Conservation (phyloP, 2,329 filamentous ascomycete species). For the Catunica adiposa region DNA sequence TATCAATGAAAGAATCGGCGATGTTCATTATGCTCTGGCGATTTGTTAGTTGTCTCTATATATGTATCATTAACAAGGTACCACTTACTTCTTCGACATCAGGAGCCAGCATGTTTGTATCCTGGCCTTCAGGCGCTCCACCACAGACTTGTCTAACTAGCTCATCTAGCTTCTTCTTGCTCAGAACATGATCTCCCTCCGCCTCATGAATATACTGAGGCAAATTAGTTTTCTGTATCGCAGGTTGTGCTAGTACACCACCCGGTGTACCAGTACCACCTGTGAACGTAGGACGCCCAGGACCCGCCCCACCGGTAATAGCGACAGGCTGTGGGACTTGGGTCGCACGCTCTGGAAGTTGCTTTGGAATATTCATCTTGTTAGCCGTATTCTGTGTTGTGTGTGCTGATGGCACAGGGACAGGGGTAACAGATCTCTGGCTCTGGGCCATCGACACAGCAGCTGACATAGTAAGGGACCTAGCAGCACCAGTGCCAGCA, state of each 20-base stretch:
- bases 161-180: slow-evolving; percentile 94
- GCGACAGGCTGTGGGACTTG: slow-evolving; percentile 56
- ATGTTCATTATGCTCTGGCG: slow-evolving; percentile 66
- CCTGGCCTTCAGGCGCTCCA: slow-evolving; percentile 52
- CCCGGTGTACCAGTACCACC: slow-evolving; percentile 61
- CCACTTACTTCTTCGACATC: slow-evolving; percentile 81
- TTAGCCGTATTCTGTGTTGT: slow-evolving; percentile 26
- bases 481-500: slow-evolving; percentile 24
- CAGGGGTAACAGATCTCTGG: slow-evolving; percentile 18
- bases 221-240: slow-evolving; percentile 63
- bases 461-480: slow-evolving; percentile 32
- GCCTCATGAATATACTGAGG: slow-evolving; percentile 77
- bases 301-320: slow-evolving; percentile 43
- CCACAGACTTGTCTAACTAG: slow-evolving; percentile 87
- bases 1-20: slow-evolving; percentile 89
- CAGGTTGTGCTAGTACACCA: slow-evolving; percentile 76
- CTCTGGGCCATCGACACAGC: slow-evolving; percentile 31
- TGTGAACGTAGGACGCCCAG: slow-evolving; percentile 66
- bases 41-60: background rate
- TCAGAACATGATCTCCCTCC: slow-evolving; percentile 83
- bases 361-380: slow-evolving; percentile 73
- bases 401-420: slow-evolving; percentile 23
- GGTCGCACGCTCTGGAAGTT: slow-evolving; percentile 49
- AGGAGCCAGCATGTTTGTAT: slow-evolving; percentile 64
- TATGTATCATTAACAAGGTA: background rate